Percentiles rank a stretch among this genome's conserved stretches.
These are phyloP conservation scores for Phytophthora citrophthora DNA, from an alignment of 352 stramenopile species.

Conservation along the genomic window DNA sequence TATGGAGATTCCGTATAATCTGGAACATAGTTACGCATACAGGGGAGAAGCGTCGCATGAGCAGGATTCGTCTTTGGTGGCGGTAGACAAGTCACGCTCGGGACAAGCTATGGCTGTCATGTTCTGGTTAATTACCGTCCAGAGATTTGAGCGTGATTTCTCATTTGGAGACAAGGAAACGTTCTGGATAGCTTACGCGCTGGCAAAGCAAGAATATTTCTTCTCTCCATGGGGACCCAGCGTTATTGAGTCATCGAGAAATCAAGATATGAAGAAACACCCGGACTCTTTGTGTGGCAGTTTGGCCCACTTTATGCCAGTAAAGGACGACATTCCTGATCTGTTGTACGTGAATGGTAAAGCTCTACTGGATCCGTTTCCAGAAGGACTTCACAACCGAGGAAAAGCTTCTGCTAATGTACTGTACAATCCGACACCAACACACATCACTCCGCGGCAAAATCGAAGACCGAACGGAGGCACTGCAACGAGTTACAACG, in stretches of 20 bases:
- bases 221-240: slow-evolving; percentile 67
- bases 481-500: slow-evolving; percentile 23
- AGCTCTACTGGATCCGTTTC: slow-evolving; percentile 51
- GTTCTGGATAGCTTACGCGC: slow-evolving; percentile 70
- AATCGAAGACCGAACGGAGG: slow-evolving; percentile 23
- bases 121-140: slow-evolving; percentile 60
- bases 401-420: slow-evolving; percentile 31
- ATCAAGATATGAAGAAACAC: slow-evolving; percentile 56
- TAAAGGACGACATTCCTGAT: slow-evolving; percentile 37
- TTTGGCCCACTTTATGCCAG: slow-evolving; percentile 60
- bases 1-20: slow-evolving; percentile 32
- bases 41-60: slow-evolving; percentile 53
- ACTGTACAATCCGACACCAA: slow-evolving; percentile 50
- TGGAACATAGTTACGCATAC: slow-evolving; percentile 51
- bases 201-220: slow-evolving; percentile 51
- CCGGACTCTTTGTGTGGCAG: slow-evolving; percentile 60
- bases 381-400: slow-evolving; percentile 32
- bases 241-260: slow-evolving; percentile 48
- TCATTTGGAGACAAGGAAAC: slow-evolving; percentile 70
- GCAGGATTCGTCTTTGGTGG: slow-evolving; percentile 66
- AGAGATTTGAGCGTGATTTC: slow-evolving; percentile 51
- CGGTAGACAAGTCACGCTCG: slow-evolving; percentile 45
- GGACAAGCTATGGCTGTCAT: slow-evolving; percentile 50
- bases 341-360: slow-evolving; percentile 64
- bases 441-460: slow-evolving; percentile 51